Evolutionary conservation across 148 eudicot genomes (phyloP).

Genomic region (Heliosperma pusillum): DNA sequence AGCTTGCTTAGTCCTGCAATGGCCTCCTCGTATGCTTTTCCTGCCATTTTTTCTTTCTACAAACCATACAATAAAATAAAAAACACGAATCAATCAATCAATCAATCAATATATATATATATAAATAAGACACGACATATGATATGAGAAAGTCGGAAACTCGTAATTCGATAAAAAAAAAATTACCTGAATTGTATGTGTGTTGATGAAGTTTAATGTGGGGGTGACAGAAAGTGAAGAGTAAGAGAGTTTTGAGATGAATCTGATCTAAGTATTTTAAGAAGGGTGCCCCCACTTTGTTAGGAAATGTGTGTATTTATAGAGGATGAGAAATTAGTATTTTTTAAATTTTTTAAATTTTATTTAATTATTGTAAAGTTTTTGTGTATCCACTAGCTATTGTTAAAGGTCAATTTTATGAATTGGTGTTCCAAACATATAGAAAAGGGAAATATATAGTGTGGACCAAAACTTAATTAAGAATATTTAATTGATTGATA

Average conservation of each 20-base stretch:
- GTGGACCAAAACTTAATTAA: background rate
- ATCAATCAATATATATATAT: background rate
- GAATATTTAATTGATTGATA: too few relatives aligned
- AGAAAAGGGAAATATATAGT: background rate
- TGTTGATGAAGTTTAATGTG: background rate
- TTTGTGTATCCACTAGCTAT: constrained; percentile 12
- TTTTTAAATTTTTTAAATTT: background rate
- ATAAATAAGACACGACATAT: too few relatives aligned
- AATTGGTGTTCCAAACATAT: background rate
- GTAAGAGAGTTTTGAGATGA: background rate
- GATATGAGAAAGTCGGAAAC: too few relatives aligned
- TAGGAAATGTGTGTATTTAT: constrained; percentile 5
- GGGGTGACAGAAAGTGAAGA: background rate
- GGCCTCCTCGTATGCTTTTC: constrained; percentile 52
- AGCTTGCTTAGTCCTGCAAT: constrained; percentile 64
- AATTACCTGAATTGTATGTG: background rate
- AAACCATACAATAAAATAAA: background rate
- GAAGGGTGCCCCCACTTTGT: constrained; percentile 14
- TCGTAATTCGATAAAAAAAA: background rate
- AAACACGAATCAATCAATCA: background rate
- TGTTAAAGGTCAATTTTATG: constrained; percentile 4
- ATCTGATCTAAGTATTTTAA: background rate
- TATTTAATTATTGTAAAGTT: background rate
- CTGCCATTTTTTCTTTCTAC: constrained; percentile 46
- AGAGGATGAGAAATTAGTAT: background rate